Percentiles rank a stretch among this genome's conserved stretches.
Conservation (phyloP, 768 basidiomycete genomes). For the Rhizopogon sp. region DNA sequence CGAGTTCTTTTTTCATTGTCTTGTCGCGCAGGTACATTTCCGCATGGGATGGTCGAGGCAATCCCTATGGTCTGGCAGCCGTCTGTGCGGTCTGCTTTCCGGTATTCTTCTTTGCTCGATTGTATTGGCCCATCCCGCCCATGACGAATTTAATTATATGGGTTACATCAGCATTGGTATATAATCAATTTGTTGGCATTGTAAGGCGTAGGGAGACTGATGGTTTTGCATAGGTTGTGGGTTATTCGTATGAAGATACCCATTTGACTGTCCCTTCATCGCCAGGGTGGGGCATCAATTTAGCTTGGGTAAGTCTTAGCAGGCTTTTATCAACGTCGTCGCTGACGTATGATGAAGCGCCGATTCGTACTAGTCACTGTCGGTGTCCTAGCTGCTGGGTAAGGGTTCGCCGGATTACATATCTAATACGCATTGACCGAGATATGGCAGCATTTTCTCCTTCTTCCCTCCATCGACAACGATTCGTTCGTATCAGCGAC, state of each 20-base stretch:
- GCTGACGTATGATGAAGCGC: conserved; percentile 30
- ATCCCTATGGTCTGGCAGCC: conserved; percentile 65
- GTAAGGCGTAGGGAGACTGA: not conserved
- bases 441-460: conserved; percentile 49
- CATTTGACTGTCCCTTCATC: conserved; percentile 43
- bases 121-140: conserved; percentile 71
- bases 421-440: conserved; percentile 2
- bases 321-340: not conserved
- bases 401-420: conserved; percentile 11
- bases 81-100: conserved; percentile 68
- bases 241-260: conserved; percentile 67
- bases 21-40: conserved; percentile 57
- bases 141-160: conserved; percentile 70
- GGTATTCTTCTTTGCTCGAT: conserved; percentile 60
- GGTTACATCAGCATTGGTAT: conserved; percentile 56
- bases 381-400: conserved; percentile 80
- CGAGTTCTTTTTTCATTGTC: not conserved
- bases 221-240: conserved; percentile 46
- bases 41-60: conserved; percentile 53
- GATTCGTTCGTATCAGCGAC: conserved; percentile 68
- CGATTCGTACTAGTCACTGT: conserved; percentile 65
- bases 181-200: conserved; percentile 12
- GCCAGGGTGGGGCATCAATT: conserved; percentile 54
- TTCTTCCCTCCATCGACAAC: conserved; percentile 74
- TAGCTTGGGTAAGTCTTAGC: conserved; percentile 59